A percentile compares a stretch with the other conserved stretches of the same genome.
These are phyloP conservation scores for Fusarium sp. DNA, from an alignment of 2,329 filamentous ascomycete species.

Conservation along the genomic window DNA sequence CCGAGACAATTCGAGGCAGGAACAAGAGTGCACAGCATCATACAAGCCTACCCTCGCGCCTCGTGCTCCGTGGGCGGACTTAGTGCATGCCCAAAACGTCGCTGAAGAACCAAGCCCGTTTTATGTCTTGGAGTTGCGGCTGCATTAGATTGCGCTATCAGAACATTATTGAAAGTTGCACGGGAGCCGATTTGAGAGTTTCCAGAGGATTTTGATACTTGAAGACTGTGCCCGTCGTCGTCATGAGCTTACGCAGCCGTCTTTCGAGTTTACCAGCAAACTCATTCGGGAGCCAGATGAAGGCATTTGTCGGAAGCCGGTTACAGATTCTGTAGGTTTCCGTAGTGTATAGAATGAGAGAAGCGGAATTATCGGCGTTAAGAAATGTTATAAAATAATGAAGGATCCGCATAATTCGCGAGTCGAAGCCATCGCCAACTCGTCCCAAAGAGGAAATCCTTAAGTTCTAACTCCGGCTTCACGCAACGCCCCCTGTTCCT, in stretches of 20 bases:
- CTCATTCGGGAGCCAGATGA: conserved; percentile 7
- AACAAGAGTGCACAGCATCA: background rate
- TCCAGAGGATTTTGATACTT: background rate
- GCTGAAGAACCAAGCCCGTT: background rate
- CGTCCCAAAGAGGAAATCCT: conserved; percentile 23
- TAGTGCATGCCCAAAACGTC: background rate
- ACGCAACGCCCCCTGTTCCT: background rate
- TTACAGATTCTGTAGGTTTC: background rate
- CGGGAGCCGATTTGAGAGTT: background rate
- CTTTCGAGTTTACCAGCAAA: background rate
- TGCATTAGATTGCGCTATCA: background rate
- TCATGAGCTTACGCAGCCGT: background rate
- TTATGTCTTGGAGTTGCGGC: background rate
- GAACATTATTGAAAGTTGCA: background rate
- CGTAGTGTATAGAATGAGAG: background rate
- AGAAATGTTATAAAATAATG: conserved; percentile 1
- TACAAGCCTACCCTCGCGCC: background rate
- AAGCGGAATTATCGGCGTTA: conserved; percentile 34
- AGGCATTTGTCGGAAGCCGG: conserved; percentile 26
- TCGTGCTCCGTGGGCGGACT: conserved; percentile 1
- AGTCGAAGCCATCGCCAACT: background rate
- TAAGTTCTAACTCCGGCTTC: conserved; percentile 19
- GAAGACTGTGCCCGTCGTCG: background rate
- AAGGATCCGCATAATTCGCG: background rate
- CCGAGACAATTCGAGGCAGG: background rate